These are phyloP conservation scores for Lodderomyces orthopsilosis DNA, from an alignment of 1,139 yeast genomes.

Conservation along the genomic window DNA sequence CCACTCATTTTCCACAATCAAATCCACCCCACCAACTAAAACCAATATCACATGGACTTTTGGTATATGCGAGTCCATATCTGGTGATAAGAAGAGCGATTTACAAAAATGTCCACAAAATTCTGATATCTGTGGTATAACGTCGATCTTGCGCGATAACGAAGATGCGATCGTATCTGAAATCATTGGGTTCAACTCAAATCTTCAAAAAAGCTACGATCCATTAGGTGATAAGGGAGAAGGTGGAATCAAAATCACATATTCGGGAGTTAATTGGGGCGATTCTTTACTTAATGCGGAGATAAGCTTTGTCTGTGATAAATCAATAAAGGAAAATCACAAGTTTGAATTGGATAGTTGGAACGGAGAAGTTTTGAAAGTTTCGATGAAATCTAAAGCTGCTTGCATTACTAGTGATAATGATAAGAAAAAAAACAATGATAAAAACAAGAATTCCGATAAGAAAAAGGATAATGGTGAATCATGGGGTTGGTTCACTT, in stretches of 20 bases:
- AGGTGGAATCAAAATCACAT: conserved; percentile 44
- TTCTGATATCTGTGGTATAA: conserved; percentile 69
- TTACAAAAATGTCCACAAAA: conserved; percentile 58
- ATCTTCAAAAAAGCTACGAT: conserved; percentile 30
- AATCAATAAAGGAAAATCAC: conserved; percentile 32
- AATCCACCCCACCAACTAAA: conserved; percentile 75
- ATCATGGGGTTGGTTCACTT: conserved; percentile 77
- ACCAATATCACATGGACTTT: conserved; percentile 65
- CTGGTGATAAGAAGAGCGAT: conserved; percentile 16
- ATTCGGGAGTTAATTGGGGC: conserved; percentile 75
- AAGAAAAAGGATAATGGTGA: conserved; percentile 39
- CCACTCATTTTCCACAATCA: conserved; percentile 34
- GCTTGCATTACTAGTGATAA: conserved; percentile 38
- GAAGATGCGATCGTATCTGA: conserved; percentile 45
- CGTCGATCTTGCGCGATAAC: conserved; percentile 48
- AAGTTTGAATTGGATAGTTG: conserved; percentile 28
- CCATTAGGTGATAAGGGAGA: conserved; percentile 21
- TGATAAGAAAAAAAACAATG: conserved; percentile 14
- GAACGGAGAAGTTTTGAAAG: conserved; percentile 29
- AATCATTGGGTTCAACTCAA: conserved; percentile 48
- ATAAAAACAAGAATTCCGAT: conserved; percentile 13
- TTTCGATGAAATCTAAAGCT: conserved; percentile 30
- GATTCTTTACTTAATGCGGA: conserved; percentile 48
- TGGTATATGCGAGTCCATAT: conserved; percentile 61
- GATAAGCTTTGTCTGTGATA: conserved; percentile 52